Evolutionary conservation across 179 eudicot genomes (phyloP), one percentile per base, ranked within the genome.

Genomic region (Beta macrorhiza): DNA sequence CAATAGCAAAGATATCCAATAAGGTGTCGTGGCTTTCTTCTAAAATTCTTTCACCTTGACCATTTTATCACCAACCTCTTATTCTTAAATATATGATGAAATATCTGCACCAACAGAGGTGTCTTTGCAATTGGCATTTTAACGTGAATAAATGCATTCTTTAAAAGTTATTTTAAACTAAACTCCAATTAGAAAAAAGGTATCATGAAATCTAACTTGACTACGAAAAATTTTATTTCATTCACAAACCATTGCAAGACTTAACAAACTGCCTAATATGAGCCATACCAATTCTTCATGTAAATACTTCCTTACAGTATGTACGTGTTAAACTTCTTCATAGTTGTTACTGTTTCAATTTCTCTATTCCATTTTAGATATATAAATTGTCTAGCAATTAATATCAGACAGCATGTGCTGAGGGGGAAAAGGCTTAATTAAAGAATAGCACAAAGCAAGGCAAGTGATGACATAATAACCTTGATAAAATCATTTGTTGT

Each of bases 401-500:
- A 8, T 45, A 8, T 74, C 62, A 56, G 13, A 25, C 49, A 25
- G 22, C 58, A 22, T 8, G 25, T 29, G 37, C 1, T 25, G 37
- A 51, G 15, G 29, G 19, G 32, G 17, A 20, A 14, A 25, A 29
- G 51, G n/a, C 1, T n/a, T 7, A 49, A 63, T 22, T 2, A 57
- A 62, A 44, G 4, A 16, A 52, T 42, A 74, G 62, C 51, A 76
- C 11, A 22, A 62, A 45, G 61, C 19, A 63, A 67, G 57, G 44
- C 16, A 64, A 75, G 63, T 62, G 22, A 68, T 45, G 63, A 20
- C 14, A 55, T 22, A n/a, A 68, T 32, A 62, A 94, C 98, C 97
- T 93, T 90, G 83, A 91, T 86, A 84, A 91, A 88, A 83, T 94
- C 91, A 68, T 73, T 72, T 56, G 91, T 78, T 7, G 82, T 72